Conservation (phyloP, 2,329 filamentous ascomycete species). For the Paracamarosporium sp. region DNA sequence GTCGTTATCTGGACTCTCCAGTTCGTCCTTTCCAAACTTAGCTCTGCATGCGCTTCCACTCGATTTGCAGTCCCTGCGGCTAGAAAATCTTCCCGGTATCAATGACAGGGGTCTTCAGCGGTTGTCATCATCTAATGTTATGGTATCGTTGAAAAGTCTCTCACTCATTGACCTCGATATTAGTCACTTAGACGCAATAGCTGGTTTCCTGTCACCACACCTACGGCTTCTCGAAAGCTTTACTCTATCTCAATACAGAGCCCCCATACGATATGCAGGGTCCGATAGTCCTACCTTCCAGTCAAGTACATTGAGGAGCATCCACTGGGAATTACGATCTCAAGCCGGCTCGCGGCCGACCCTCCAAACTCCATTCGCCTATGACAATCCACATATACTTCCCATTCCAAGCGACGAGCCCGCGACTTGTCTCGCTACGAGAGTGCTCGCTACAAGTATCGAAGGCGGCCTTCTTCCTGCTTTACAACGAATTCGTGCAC, state of each 20-base stretch:
- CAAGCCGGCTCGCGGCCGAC: conserved; percentile 29
- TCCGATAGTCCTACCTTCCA: conserved; percentile 55
- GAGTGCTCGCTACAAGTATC: conserved; percentile 70
- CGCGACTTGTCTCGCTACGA: conserved; percentile 61
- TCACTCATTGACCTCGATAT: conserved; percentile 62
- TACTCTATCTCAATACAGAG: conserved; percentile 59
- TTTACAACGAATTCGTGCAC: conserved; percentile 66
- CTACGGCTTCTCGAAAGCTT: conserved; percentile 57
- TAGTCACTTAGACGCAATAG: conserved; percentile 58
- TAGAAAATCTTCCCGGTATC: conserved; percentile 63
- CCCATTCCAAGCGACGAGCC: conserved; percentile 44
- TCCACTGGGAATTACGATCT: conserved; percentile 66
- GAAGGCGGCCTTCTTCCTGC: conserved; percentile 66
- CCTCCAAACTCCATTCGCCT: conserved; percentile 10
- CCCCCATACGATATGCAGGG: conserved; percentile 53
- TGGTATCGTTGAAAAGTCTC: conserved; percentile 54
- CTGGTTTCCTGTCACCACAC: conserved; percentile 56
- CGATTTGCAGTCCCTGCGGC: conserved; percentile 58
- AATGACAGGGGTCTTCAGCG: conserved; percentile 62
- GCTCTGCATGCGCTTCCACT: conserved; percentile 60
- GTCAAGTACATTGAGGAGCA: conserved; percentile 56
- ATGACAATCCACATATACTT: conserved; percentile 10
- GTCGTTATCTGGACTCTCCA: conserved; percentile 61
- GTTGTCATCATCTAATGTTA: conserved; percentile 56
- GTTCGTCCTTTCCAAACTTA: conserved; percentile 62